Evolutionary conservation across 192 early-diverging fungal species (phyloP), one percentile per base, ranked within the genome.

Genomic region (Phycomyces blakesleeanus): DNA sequence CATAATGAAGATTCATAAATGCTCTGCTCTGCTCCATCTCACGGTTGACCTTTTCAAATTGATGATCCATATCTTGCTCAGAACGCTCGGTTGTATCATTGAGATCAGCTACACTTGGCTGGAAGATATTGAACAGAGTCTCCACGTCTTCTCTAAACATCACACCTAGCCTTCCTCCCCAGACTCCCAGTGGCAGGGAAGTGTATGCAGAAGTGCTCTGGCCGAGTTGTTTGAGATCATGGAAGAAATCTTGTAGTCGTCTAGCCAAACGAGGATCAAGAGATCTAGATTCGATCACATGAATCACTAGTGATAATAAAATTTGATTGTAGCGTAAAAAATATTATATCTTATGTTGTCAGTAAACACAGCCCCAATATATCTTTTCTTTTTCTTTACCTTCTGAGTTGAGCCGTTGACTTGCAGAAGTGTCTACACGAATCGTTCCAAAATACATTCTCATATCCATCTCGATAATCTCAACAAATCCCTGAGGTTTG

Each of bases 401-500:
- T 58, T 64, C 61, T 10, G 55, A 49, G 44, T 70, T 70, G 20
- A 64, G 20, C 20, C 8, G 9, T 37, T 25, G 55, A 27, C 38
- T 59, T 3, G 40, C 24, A n/a, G n/a, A n/a, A 8, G 53, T 22
- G 2, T 61, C 56, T 10, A 25, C 12, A 1, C 12, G 8, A 41
- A 40, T 49, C 26, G 40, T 58, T 15, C 61, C 50, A 58, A 54
- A 49, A 39, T 68, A 68, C 5, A 64, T 63, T 10, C 44, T 51
- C 68, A 70, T 70, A 27, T 64, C 68, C 49, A 63, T 34, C 34
- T 70, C 72, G 26, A 66, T 38, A 14, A 74, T 26, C 60, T 74
- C 72, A 14, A 74, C 51, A 55, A 14, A 64, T 10, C 72, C 72
- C 18, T 57, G 57, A 1, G 38, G 42, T 27, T 74, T 74, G 25